Evolutionary conservation across 2,329 filamentous ascomycete genomes (phyloP).

Genomic region (Alternaria triticimaculans): DNA sequence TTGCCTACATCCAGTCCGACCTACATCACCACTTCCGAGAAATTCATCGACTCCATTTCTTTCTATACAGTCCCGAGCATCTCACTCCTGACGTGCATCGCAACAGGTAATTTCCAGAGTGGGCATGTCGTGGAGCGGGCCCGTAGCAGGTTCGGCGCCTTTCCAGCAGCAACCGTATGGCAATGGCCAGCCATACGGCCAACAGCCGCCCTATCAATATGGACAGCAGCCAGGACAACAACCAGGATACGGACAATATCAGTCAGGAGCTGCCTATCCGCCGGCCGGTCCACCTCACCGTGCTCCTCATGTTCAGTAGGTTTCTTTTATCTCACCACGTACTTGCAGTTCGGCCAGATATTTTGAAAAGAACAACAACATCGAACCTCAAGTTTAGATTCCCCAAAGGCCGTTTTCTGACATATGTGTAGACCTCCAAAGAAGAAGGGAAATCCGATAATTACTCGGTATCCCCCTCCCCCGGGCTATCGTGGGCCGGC

Average conservation of each 20-base stretch:
- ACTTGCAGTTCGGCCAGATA: not conserved
- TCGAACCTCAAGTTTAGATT: not conserved
- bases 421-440: slow-evolving; percentile 43
- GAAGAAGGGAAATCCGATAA: slow-evolving; percentile 57
- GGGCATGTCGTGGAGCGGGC: slow-evolving; percentile 48
- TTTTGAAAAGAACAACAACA: not conserved
- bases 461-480: slow-evolving; percentile 58
- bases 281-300: slow-evolving; percentile 29
- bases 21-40: slow-evolving; percentile 4
- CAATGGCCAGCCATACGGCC: slow-evolving; percentile 36
- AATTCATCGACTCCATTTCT: slow-evolving; percentile 4
- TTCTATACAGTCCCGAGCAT: not conserved
- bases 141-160: slow-evolving; percentile 39
- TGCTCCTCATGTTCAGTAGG: slow-evolving; percentile 44
- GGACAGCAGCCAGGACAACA: slow-evolving; percentile 41
- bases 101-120: slow-evolving; percentile 3
- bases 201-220: slow-evolving; percentile 39
- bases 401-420: slow-evolving; percentile 20
- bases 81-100: slow-evolving; percentile 5
- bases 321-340: slow-evolving; percentile 6
- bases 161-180: slow-evolving; percentile 43
- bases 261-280: slow-evolving; percentile 30
- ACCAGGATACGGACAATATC: slow-evolving; percentile 40
- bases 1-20: slow-evolving; percentile 11
- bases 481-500: slow-evolving; percentile 53